Evolutionary conservation across 495 filamentous ascomycete species (phyloP).

Genomic region (Penicillium waksmanii): DNA sequence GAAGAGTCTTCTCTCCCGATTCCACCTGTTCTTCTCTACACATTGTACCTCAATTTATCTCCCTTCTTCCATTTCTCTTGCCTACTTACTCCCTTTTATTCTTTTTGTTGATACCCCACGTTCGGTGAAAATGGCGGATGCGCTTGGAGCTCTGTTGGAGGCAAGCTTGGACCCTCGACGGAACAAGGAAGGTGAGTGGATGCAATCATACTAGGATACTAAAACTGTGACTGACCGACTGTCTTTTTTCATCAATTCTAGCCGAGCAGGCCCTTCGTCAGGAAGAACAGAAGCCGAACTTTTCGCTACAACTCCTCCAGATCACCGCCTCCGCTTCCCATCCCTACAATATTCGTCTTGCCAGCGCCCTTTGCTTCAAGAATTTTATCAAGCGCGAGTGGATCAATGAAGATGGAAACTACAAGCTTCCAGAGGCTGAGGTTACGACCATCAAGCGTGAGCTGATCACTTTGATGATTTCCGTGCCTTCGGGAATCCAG

Average conservation of each 20-base stretch:
- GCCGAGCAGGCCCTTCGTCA: conserved; percentile 78
- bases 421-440: conserved; percentile 80
- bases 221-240: conserved; percentile 18
- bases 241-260: conserved; percentile 38
- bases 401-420: conserved; percentile 88
- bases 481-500: conserved; percentile 82
- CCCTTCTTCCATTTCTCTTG: conserved; percentile 1
- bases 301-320: conserved; percentile 84
- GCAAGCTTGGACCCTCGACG: conserved; percentile 82
- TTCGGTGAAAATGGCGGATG: conserved; percentile 68
- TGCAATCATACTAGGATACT: not conserved
- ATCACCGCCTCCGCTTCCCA: conserved; percentile 76
- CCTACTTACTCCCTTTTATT: conserved; percentile 8
- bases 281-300: conserved; percentile 78
- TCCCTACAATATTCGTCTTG: conserved; percentile 75
- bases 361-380: conserved; percentile 96
- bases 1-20: not conserved
- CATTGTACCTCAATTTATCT: not conserved
- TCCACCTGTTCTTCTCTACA: conserved; percentile 3
- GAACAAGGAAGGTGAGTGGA: conserved; percentile 79
- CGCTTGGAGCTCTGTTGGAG: conserved; percentile 74
- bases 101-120: conserved; percentile 36
- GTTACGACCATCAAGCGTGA: conserved; percentile 89
- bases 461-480: conserved; percentile 95
- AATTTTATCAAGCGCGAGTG: conserved; percentile 95